Percentiles rank a stretch among this genome's conserved stretches.
These are phyloP conservation scores for Mercurialis annua DNA, from an alignment of 345 rosid species.

Conservation along the genomic window DNA sequence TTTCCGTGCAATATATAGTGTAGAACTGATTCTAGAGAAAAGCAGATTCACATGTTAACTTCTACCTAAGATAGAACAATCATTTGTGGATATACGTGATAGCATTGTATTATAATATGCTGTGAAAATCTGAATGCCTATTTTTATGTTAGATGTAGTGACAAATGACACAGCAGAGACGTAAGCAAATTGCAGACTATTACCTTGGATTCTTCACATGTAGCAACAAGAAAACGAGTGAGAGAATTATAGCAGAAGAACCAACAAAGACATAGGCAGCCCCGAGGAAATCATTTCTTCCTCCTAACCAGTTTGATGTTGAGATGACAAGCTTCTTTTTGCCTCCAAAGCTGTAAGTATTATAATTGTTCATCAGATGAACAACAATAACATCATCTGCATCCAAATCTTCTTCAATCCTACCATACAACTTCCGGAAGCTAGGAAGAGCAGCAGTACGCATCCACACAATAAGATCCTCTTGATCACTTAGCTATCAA, in stretches of 20 bases:
- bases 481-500: conserved; percentile 68
- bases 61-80: neutral
- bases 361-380: conserved; percentile 65
- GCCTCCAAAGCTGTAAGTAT: conserved; percentile 78
- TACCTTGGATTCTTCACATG: conserved; percentile 65
- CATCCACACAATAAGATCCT: conserved; percentile 90
- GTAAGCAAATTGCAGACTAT: neutral
- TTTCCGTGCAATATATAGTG: too few relatives aligned
- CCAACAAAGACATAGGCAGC: conserved; percentile 63
- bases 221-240: conserved; percentile 61
- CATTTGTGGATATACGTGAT: neutral
- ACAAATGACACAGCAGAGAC: conserved; percentile 13
- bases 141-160: neutral
- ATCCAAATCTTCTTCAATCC: conserved; percentile 71
- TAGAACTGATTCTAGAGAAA: neutral
- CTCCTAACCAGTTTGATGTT: conserved; percentile 80
- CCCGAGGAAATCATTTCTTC: conserved; percentile 79
- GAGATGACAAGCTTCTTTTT: conserved; percentile 74
- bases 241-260: conserved; percentile 49
- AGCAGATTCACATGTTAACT: conserved; percentile 5
- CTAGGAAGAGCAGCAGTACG: conserved; percentile 78
- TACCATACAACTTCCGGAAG: conserved; percentile 74
- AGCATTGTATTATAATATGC: neutral
- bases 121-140: neutral
- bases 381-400: conserved; percentile 51